Percentiles rank a stretch among this genome's conserved stretches.
Evolutionary conservation across 345 rosid species (phyloP).

Genomic region (Linum tenue): DNA sequence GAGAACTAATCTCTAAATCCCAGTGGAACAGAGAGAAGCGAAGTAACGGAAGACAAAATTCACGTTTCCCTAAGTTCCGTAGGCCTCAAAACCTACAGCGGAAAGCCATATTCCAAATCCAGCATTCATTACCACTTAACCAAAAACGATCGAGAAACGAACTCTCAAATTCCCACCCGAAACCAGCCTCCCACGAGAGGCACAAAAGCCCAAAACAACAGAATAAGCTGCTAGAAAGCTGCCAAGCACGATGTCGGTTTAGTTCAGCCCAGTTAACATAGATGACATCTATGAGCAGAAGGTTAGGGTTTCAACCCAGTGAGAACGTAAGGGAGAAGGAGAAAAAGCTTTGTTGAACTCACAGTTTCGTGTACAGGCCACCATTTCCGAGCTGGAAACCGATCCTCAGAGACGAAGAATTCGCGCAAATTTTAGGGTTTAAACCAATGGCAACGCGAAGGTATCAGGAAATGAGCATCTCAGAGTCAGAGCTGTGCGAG

Average conservation of each 20-base stretch:
- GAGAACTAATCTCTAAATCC: not conserved
- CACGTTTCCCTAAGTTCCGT: not conserved
- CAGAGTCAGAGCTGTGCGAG: slow-evolving; percentile 8
- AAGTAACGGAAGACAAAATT: not conserved
- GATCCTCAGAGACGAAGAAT: slow-evolving; percentile 24
- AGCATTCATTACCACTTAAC: slow-evolving; percentile 11
- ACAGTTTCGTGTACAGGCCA: slow-evolving; percentile 24
- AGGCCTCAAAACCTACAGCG: slow-evolving; percentile 4
- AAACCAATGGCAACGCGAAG: slow-evolving; percentile 11
- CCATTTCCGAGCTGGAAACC: slow-evolving; percentile 21
- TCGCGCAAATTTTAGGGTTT: slow-evolving; percentile 31
- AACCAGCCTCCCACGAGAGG: not conserved
- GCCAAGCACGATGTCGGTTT: slow-evolving; percentile 18
- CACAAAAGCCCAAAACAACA: slow-evolving; percentile 2
- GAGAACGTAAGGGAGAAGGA: slow-evolving; percentile 6
- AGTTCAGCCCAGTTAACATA: not conserved
- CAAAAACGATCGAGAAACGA: not conserved
- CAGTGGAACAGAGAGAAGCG: not conserved
- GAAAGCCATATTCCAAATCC: slow-evolving; percentile 13
- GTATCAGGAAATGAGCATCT: slow-evolving; percentile 1
- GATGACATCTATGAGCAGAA: slow-evolving; percentile 1
- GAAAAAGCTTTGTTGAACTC: slow-evolving; percentile 16
- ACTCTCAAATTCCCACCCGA: not conserved
- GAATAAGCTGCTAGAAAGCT: slow-evolving; percentile 13
- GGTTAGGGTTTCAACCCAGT: slow-evolving; percentile 35